Base-by-base conservation (phyloP, 768 basidiomycete genomes). In the Leccinum obscurum region DNA sequence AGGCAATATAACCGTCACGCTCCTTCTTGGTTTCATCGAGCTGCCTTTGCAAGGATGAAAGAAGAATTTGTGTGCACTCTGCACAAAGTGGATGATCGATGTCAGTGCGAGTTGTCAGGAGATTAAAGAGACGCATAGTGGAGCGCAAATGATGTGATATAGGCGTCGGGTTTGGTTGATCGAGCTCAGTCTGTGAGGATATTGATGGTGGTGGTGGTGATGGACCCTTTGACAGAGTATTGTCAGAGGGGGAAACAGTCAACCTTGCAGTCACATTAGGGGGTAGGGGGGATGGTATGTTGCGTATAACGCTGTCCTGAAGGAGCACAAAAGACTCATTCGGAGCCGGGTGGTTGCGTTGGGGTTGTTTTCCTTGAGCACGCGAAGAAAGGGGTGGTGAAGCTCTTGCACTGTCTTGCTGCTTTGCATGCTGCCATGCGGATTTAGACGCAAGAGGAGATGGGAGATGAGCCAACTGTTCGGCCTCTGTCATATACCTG, bases 1-100 rank as follows among this genome's bases (percentile, higher is more conserved):
- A 98, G 0, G 92, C 91, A 62, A 93, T 87, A 71, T 96, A 97
- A 0, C 93, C 93, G 65, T 97, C 95, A 60, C 94, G 79, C 70
- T 97, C 94, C 70, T 88, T 90, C 77, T 88, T 92, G 3, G 90
- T 89, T 77, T 97, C 94, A 59, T 96, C 93, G 15, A 96, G 80
- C 69, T 93, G 88, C 51, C 83, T 82, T 66, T 90, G 86, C 34
- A 98, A 83, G 26, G 85, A 85, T 1, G 79, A 79, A 32, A 95
- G 83, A 35, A 98, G 76, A 52, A 89, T 82, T 67, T 91, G 88
- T 3, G 95, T 93, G 74, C 97, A 99, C 68, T 98, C 96, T 0
- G 90, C 86, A 73, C 97, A 99, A 8, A 99, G 81, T 6, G 97
- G 97, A 71, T 98, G 95, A 71, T 95, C 93, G 49, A 95, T 84